Evolutionary conservation across 768 basidiomycete genomes (phyloP), one percentile per base, ranked within the genome.

Genomic region (Leucogyrophana mollusca): DNA sequence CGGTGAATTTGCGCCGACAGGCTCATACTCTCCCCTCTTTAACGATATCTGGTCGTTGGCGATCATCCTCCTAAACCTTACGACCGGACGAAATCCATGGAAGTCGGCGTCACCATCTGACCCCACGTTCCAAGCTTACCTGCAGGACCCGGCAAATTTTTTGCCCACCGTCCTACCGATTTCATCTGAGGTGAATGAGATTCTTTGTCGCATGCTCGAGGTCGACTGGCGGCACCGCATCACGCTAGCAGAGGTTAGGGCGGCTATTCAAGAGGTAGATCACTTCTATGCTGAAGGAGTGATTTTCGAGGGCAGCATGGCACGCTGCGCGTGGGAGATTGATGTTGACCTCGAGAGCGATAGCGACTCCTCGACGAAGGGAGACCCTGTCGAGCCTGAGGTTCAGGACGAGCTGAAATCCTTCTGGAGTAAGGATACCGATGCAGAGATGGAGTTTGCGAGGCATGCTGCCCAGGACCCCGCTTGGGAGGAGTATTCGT

Each of bases 1-100:
- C 13, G 87, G 85, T 42, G 74, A 73, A 45, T 79, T 85, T 51
- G 77, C 79, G 25, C 75, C 73, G 14, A 76, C 74, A 45, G 78
- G 79, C 49, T 72, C 79, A 4, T 99, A 99, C 69, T 87, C 87
- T 7, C 91, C 94, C 8, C 77, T 82, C 54, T 80, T 80, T 62
- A 95, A 96, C 66, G 95, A 99, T 65, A 79, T 97, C 53, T 99
- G 95, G 95, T 93, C 94, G 7, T 73, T 98, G 35, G 95, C 94
- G 25, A 90, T 99, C 58, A 90, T 99, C 50, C 84, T 99, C 30
- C 83, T 98, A 61, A 99, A 99, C 67, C 82, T 99, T 36, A 83
- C 89, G 21, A 96, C 92, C 18, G 92, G 93, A 4, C 82, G 95
- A 24, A 97, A 97, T 58, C 95, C 95, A 4, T 98, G 95, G 95